Percentiles rank a stretch among this genome's conserved stretches.
These are phyloP conservation scores for Brassica juncea DNA, from an alignment of 345 rosid species.

Conservation along the genomic window DNA sequence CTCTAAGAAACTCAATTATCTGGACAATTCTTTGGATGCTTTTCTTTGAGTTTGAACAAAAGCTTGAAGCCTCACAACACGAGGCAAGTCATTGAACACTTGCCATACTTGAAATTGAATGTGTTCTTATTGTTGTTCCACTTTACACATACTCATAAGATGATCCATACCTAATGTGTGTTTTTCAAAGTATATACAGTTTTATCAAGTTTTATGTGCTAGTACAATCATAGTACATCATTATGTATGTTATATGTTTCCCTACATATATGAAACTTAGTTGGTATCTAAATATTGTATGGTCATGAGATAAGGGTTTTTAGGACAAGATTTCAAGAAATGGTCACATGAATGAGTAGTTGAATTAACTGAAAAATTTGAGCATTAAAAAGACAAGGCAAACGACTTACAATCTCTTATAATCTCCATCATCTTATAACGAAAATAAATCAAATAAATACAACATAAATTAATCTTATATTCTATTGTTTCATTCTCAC, in stretches of 20 bases:
- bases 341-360: no score
- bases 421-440: no score
- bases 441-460: no score
- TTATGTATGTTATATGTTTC: not conserved
- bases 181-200: not conserved
- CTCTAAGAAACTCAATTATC: not conserved
- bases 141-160: not conserved
- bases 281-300: not conserved
- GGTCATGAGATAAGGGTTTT: not conserved
- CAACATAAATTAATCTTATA: no score
- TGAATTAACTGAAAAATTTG: no score
- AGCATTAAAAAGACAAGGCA: no score
- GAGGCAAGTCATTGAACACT: not conserved
- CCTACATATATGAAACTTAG: not conserved
- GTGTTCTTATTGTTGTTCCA: not conserved
- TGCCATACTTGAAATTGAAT: not conserved
- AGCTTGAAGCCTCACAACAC: not conserved
- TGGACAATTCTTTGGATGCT: not conserved
- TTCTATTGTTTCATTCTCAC: no score
- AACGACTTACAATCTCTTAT: no score
- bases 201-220: not conserved
- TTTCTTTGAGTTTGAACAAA: not conserved
- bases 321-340: no score
- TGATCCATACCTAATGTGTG: not conserved
- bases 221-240: not conserved